Percentiles rank a stretch among this genome's conserved stretches.
These are phyloP conservation scores for Tolypocladium inflatum DNA, from an alignment of 2,329 filamentous ascomycete genomes.

Conservation along the genomic window DNA sequence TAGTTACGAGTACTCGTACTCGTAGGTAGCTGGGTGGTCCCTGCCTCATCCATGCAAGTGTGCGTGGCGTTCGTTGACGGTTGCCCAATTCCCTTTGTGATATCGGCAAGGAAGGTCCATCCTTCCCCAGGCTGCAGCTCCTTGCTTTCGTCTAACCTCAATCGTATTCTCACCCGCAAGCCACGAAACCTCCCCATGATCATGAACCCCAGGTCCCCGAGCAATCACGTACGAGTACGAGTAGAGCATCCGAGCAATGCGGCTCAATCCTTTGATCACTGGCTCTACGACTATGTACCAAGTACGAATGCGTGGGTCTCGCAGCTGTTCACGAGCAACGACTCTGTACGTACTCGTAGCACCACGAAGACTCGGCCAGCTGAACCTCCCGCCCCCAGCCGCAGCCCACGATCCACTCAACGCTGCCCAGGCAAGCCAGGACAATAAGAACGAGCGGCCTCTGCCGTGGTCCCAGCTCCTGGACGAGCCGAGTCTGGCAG, in stretches of 20 bases:
- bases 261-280: too few species aligned
- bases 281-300: too few species aligned
- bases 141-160: background rate
- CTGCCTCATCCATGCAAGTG: background rate
- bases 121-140: background rate
- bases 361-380: background rate
- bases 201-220: background rate
- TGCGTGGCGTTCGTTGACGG: background rate
- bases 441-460: background rate
- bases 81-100: background rate
- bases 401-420: background rate
- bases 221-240: too few species aligned
- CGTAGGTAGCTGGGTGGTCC: background rate
- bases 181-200: background rate
- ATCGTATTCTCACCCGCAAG: background rate
- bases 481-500: background rate
- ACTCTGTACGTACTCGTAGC: too few species aligned
- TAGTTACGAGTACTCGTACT: too few species aligned
- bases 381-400: too few species aligned
- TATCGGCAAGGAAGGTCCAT: background rate
- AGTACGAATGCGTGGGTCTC: too few species aligned
- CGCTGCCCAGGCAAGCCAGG: background rate
- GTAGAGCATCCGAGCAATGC: background rate
- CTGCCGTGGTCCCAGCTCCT: background rate
- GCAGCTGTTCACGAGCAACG: too few species aligned